Evolutionary conservation across 768 basidiomycete species (phyloP), one percentile per base, ranked within the genome.

Genomic region (Clavulina sp.): DNA sequence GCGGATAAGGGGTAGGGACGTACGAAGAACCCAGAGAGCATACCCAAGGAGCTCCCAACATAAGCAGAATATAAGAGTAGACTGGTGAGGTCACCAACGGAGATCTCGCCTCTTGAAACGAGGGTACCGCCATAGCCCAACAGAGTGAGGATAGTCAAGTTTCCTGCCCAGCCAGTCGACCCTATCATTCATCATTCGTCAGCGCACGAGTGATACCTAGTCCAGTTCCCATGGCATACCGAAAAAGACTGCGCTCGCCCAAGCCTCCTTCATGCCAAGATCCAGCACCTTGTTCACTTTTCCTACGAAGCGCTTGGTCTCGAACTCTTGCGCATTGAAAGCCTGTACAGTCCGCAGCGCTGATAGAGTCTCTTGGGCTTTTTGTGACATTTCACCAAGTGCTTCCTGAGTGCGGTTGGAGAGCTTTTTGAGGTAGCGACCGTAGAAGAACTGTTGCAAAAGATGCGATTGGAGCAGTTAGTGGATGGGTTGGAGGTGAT

Each of bases 111-210:
- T 46, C 72, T 71, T 16, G 87, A 84, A 28, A 99, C 93, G 3
- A 99, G 76, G 19, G 82, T 84, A 2, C 93, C 93, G 49, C 89
- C 93, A 60, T 95, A 99, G 41, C 89, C 88, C 30, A 99, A 70
- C 26, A 99, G 67, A 46, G 80, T 84, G 41, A 99, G 70, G 44
- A 96, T 64, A 0, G 93, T 91, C 49, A 93, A 71, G 61, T 97
- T 97, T 7, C 93, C 92, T 51, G 89, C 88, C 80, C 87, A 84
- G 1, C 87, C 84, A 0, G 82, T 87, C 50, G 79, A 78, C 5
- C 54, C 54, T 57, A 7, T 18, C 3, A 6, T 26, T 21, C 32
- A 28, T 16, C 9, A 28, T 9, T 9, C 24, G 43, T 26, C 13
- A 13, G 26, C 13, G 26, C 43, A 9, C 43, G 24, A 28, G 43